Percentiles rank a stretch among this genome's conserved stretches.
These are phyloP conservation scores for Marasmius fiardii DNA, from an alignment of 1,284 basidiomycete species.

Conservation along the genomic window DNA sequence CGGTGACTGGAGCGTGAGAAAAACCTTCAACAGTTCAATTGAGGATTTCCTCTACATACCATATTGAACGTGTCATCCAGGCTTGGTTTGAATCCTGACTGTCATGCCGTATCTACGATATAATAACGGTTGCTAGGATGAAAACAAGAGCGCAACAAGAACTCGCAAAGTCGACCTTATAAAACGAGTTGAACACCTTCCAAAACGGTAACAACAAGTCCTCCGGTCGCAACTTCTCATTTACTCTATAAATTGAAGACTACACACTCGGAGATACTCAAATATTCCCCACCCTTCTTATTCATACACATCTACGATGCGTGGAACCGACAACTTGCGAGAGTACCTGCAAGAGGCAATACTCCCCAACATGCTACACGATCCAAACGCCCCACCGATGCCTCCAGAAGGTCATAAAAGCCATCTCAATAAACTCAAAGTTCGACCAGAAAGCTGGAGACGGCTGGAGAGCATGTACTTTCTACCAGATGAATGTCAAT, in stretches of 20 bases:
- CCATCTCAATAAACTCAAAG: constrained; percentile 38
- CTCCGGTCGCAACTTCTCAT: background rate
- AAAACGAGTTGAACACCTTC: background rate
- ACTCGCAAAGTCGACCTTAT: background rate
- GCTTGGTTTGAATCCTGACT: no score
- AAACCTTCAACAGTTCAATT: no score
- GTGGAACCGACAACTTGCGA: constrained; percentile 41
- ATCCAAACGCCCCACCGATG: constrained; percentile 28
- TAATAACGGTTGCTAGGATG: no score
- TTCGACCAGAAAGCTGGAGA: constrained; percentile 45
- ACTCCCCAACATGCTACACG: constrained; percentile 45
- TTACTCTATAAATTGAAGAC: background rate
- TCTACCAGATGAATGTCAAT: constrained; percentile 27
- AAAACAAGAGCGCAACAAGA: no score
- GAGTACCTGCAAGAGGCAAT: constrained; percentile 42
- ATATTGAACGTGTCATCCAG: no score
- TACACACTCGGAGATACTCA: background rate
- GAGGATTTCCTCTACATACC: no score
- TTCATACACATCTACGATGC: background rate
- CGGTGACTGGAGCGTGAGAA: no score
- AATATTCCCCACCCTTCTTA: background rate
- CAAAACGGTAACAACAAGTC: background rate
- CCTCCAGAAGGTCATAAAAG: constrained; percentile 42
- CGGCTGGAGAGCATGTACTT: constrained; percentile 42
- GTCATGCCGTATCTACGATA: no score